A percentile compares a stretch with the other conserved stretches of the same genome.
Evolutionary conservation across 345 rosid species (phyloP).

Genomic region (Ailanthus altissimus): DNA sequence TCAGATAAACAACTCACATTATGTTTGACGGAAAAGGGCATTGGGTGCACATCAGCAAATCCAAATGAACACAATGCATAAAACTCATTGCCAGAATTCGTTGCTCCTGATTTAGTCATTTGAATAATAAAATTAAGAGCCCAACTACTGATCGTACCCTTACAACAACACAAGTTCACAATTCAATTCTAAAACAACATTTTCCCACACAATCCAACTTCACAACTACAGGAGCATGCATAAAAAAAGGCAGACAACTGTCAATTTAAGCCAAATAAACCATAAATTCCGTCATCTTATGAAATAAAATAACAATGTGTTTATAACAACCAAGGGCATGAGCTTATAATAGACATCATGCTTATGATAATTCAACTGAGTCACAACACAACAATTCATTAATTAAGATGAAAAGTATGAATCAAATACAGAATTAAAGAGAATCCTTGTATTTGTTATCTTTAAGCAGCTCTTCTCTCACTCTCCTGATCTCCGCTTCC

Average conservation of each 20-base stretch:
- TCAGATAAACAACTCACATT: neutral
- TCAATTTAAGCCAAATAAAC: slow-evolving; percentile 9
- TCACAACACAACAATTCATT: slow-evolving; percentile 4
- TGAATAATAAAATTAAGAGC: neutral
- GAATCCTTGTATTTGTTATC: slow-evolving; percentile 49
- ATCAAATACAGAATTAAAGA: slow-evolving; percentile 14
- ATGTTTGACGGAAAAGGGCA: too few relatives aligned
- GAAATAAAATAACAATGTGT: slow-evolving; percentile 12
- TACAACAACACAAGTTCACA: neutral
- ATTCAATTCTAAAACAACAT: neutral
- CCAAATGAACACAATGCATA: neutral
- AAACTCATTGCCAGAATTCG: neutral
- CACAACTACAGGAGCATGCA: neutral
- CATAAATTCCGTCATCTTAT: slow-evolving; percentile 6
- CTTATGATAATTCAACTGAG: slow-evolving; percentile 17
- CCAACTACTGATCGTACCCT: neutral
- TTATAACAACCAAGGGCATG: slow-evolving; percentile 13
- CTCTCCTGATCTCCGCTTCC: slow-evolving; percentile 57
- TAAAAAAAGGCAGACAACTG: neutral
- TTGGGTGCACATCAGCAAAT: neutral
- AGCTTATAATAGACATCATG: slow-evolving; percentile 10
- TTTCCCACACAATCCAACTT: neutral
- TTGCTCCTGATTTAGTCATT: neutral
- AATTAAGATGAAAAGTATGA: neutral
- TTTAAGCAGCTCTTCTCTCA: slow-evolving; percentile 53